Percentiles rank a stretch among this genome's conserved stretches.
Conservation (phyloP, 2,329 filamentous ascomycete species). For the Penicillium digitatum region DNA sequence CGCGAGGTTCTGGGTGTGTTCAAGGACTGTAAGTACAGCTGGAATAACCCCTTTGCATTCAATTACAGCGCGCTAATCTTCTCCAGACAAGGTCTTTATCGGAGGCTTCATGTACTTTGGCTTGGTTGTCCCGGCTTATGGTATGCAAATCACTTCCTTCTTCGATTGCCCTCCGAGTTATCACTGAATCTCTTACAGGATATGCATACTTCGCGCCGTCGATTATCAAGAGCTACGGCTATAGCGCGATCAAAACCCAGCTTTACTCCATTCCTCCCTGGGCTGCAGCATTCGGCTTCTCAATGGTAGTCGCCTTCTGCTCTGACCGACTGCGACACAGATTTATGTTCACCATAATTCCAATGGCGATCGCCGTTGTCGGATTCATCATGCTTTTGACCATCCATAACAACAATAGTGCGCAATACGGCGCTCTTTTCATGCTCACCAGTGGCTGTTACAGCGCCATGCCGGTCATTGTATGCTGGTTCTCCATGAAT, state of each 20-base stretch:
- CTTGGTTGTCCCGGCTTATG: constrained; percentile 70
- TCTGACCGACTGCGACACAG: constrained; percentile 72
- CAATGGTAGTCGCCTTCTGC: constrained; percentile 67
- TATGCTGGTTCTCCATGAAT: constrained; percentile 82
- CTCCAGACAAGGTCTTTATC: constrained; percentile 59
- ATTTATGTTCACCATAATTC: constrained; percentile 66
- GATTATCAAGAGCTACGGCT: constrained; percentile 66
- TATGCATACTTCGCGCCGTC: constrained; percentile 74
- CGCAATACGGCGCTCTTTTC: constrained; percentile 78
- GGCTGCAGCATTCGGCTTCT: constrained; percentile 72
- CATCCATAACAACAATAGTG: constrained; percentile 57
- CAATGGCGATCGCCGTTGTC: constrained; percentile 64
- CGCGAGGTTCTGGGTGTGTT: constrained; percentile 61
- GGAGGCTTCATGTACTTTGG: constrained; percentile 80
- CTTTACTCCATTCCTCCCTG: constrained; percentile 55
- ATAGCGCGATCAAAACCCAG: constrained; percentile 51
- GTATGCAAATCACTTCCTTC: constrained; percentile 27
- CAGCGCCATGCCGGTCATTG: constrained; percentile 81
- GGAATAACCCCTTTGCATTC: background rate
- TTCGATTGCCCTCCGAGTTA: background rate
- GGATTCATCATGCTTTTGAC: constrained; percentile 73
- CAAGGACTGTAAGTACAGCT: constrained; percentile 55
- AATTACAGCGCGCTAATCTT: constrained; percentile 13
- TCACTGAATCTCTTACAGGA: constrained; percentile 27
- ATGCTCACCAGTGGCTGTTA: constrained; percentile 76